These are phyloP conservation scores for Poa pratensis DNA, from an alignment of 176 grass and related monocot species.

Conservation along the genomic window DNA sequence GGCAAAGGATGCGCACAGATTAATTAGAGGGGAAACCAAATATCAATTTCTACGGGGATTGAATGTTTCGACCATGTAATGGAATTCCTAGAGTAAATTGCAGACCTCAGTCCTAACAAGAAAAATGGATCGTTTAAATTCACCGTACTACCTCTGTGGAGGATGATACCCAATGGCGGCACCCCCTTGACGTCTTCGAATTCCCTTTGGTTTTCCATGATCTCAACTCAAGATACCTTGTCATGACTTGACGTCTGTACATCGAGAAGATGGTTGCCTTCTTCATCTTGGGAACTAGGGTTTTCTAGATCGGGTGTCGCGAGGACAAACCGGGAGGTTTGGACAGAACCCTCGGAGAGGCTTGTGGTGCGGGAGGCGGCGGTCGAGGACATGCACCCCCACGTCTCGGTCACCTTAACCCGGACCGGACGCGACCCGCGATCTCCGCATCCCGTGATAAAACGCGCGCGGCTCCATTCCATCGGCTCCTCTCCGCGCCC, in stretches of 20 bases:
- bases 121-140: not conserved
- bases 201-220: not conserved
- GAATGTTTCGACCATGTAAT: not conserved
- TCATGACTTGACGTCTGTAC: not conserved
- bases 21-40: too few relatives aligned
- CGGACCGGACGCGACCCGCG: not conserved
- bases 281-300: not conserved
- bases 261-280: not conserved
- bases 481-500: not conserved
- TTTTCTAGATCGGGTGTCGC: not conserved
- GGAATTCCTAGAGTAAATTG: not conserved
- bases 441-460: not conserved
- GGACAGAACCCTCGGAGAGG: not conserved
- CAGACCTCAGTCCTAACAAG: not conserved
- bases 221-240: not conserved
- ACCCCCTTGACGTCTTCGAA: not conserved
- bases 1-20: too few relatives aligned
- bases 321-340: not conserved
- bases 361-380: not conserved
- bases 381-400: not conserved
- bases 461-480: not conserved
- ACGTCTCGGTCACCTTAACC: too few relatives aligned
- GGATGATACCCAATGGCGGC: constrained; percentile 2
- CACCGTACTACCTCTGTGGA: not conserved
- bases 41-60: not conserved